phyloP scores from a whole-genome alignment of 1,284 basidiomycete genomes.

The Agaricales sp. region DNA sequence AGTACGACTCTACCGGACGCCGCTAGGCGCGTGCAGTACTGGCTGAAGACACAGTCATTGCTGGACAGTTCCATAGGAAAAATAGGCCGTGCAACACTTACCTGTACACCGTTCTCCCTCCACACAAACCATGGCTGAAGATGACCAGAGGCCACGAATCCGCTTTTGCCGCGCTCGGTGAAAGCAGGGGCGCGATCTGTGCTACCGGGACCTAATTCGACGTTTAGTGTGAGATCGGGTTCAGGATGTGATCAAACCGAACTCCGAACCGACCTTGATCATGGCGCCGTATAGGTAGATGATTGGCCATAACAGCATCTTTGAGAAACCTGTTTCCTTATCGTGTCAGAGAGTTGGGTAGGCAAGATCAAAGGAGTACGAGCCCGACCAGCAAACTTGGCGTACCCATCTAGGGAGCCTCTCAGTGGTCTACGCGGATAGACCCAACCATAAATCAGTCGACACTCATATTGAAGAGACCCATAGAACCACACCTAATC shows the following conservation, averaged over 20 bases:
- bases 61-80: no score
- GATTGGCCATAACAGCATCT: background rate
- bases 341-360: background rate
- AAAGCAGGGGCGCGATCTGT: constrained; percentile 41
- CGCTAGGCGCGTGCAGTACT: constrained; percentile 60
- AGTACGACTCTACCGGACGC: constrained; percentile 68
- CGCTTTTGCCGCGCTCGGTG: constrained; percentile 20
- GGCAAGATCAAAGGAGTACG: background rate
- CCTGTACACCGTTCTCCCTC: constrained; percentile 64
- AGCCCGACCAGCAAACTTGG: background rate
- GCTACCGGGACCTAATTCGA: constrained; percentile 43
- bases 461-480: no score
- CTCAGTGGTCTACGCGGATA: background rate
- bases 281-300: constrained; percentile 6
- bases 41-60: constrained; percentile 27
- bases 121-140: constrained; percentile 78
- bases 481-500: background rate
- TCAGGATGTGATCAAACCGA: no score
- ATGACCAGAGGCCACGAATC: constrained; percentile 62
- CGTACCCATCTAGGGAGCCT: background rate
- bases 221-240: background rate
- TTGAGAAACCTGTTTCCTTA: background rate
- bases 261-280: constrained; percentile 11
- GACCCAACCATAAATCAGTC: no score
- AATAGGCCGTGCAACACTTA: constrained; percentile 15